These are phyloP conservation scores for Panicum hallii DNA, from an alignment of 202 grass and related monocot species.

Conservation along the genomic window DNA sequence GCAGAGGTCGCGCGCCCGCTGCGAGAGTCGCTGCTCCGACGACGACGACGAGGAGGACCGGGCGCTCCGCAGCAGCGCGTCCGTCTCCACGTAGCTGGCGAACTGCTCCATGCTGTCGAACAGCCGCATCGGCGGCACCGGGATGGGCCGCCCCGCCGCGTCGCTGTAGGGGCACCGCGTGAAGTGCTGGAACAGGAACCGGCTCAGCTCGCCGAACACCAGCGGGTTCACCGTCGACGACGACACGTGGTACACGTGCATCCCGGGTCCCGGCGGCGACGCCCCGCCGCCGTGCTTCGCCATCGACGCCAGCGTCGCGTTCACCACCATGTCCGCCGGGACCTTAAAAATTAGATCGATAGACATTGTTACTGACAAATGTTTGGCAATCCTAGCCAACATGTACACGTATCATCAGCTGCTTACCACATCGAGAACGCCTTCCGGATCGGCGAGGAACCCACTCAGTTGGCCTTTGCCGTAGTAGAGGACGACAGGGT, in stretches of 20 bases:
- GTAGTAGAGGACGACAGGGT: slow-evolving; percentile 89
- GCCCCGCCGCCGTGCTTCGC: slow-evolving; percentile 63
- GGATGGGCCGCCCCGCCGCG: slow-evolving; percentile 62
- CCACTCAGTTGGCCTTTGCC: slow-evolving; percentile 88
- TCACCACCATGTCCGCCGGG: slow-evolving; percentile 97
- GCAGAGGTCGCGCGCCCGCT: slow-evolving; percentile 57
- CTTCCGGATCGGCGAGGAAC: slow-evolving; percentile 76
- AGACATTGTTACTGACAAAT: not conserved
- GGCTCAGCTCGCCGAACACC: slow-evolving; percentile 71
- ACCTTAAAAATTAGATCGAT: slow-evolving; percentile 39
- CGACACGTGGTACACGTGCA: slow-evolving; percentile 87
- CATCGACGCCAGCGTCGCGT: slow-evolving; percentile 85
- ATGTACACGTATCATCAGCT: not conserved
- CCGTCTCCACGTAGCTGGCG: slow-evolving; percentile 67
- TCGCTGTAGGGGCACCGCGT: slow-evolving; percentile 58
- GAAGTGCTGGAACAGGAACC: slow-evolving; percentile 82
- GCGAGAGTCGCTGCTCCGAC: slow-evolving; percentile 31
- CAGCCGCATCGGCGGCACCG: slow-evolving; percentile 63
- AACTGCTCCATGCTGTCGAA: slow-evolving; percentile 80
- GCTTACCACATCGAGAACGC: slow-evolving; percentile 84
- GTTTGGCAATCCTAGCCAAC: not conserved
- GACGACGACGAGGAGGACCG: not conserved
- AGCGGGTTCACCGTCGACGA: slow-evolving; percentile 87
- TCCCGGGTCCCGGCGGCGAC: slow-evolving; percentile 33
- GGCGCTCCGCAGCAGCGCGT: slow-evolving; percentile 52